Evolutionary conservation across 2,329 filamentous ascomycete species (phyloP).

Genomic region (Microdochium trichocladiopsis): DNA sequence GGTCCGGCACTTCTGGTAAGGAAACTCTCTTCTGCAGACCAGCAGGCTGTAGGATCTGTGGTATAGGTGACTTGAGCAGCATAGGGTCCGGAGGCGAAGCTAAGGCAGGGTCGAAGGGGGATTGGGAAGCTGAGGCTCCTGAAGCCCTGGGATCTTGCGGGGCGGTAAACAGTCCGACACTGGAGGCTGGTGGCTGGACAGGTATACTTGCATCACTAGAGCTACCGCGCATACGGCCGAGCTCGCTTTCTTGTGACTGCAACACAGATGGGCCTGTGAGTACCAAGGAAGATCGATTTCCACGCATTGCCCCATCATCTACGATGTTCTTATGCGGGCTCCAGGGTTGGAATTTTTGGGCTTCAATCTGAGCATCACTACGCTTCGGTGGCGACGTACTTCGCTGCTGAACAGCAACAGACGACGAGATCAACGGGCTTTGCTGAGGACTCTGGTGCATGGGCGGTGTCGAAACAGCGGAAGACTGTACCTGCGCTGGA

Average conservation of each 20-base stretch:
- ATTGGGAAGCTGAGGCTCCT: neutral
- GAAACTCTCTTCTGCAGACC: neutral
- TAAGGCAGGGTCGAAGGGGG: neutral
- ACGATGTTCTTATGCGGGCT: neutral
- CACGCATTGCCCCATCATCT: neutral
- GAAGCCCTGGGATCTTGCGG: neutral
- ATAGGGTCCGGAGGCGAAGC: neutral
- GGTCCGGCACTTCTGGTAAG: constrained; percentile 1
- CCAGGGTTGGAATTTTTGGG: neutral
- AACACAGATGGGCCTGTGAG: constrained; percentile 14
- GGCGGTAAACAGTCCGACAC: neutral
- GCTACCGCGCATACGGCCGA: constrained; percentile 4
- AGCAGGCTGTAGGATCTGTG: neutral
- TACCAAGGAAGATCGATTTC: constrained; percentile 6
- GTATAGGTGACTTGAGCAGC: neutral
- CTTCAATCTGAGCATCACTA: neutral
- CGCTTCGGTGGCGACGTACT: neutral
- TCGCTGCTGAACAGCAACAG: neutral
- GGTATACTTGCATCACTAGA: neutral
- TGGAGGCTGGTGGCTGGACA: neutral
- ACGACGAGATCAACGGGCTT: neutral
- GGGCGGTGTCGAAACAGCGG: too few species aligned
- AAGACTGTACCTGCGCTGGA: neutral
- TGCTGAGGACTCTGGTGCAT: too few species aligned
- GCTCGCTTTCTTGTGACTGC: constrained; percentile 17